These are phyloP conservation scores for Anthracocystis setariae DNA, from an alignment of 1,284 basidiomycete genomes.

Conservation along the genomic window DNA sequence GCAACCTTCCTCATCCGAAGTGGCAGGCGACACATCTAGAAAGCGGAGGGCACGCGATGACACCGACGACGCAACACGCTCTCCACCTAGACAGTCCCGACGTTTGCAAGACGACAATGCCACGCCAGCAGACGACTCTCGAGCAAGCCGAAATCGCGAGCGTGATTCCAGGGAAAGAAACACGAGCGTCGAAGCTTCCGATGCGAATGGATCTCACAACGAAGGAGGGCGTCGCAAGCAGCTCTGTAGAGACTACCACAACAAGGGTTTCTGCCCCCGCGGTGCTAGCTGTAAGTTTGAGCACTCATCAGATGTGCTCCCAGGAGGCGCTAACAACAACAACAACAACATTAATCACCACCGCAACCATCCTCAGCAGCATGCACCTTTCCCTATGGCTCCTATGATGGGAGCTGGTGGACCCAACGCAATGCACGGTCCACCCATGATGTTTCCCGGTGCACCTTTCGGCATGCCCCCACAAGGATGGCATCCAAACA, in stretches of 20 bases:
- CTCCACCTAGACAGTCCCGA: slow-evolving; percentile 43
- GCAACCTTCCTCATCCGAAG: slow-evolving; percentile 16
- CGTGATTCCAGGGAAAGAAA: slow-evolving; percentile 35
- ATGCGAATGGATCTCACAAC: slow-evolving; percentile 21
- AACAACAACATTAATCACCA: slow-evolving; percentile 15
- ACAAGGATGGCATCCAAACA: slow-evolving; percentile 42
- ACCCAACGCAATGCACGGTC: slow-evolving; percentile 35
- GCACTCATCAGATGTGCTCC: slow-evolving; percentile 70
- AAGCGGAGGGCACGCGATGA: slow-evolving; percentile 56
- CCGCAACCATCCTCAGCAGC: slow-evolving; percentile 21
- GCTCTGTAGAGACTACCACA: slow-evolving; percentile 65
- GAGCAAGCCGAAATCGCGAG: slow-evolving; percentile 27
- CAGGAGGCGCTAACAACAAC: slow-evolving; percentile 4
- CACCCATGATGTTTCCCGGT: slow-evolving; percentile 49
- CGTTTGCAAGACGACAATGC: slow-evolving; percentile 22
- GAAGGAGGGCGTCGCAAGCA: slow-evolving; percentile 43
- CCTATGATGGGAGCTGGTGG: slow-evolving; percentile 38
- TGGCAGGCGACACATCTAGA: slow-evolving; percentile 19
- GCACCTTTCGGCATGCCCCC: slow-evolving; percentile 47
- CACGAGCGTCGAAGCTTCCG: slow-evolving; percentile 11
- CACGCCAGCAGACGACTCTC: slow-evolving; percentile 11
- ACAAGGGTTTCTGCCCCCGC: slow-evolving; percentile 80
- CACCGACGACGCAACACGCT: slow-evolving; percentile 21
- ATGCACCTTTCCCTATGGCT: slow-evolving; percentile 35
- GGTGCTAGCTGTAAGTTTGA: slow-evolving; percentile 91